Conservation (phyloP, 352 stramenopile genomes). For the Phytopythium cucurbitacearum region DNA sequence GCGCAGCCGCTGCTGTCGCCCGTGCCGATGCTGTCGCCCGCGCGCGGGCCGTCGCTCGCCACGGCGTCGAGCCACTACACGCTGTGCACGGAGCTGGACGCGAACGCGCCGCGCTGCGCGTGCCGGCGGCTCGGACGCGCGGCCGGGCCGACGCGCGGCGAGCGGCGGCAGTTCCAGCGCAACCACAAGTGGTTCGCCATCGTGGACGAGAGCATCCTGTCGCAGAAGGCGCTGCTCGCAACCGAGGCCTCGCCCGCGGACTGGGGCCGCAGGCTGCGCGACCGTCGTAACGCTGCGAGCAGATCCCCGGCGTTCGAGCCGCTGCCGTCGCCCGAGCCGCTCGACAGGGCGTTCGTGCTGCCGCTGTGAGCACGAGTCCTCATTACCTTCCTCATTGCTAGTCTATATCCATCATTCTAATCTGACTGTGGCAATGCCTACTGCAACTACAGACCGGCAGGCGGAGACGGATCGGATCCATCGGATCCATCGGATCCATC, state of each 20-base stretch:
- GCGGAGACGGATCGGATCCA: too few relatives aligned
- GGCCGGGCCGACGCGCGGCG: slow-evolving; percentile 16
- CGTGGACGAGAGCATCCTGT: slow-evolving; percentile 32
- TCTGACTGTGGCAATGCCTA: too few relatives aligned
- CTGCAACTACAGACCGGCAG: too few relatives aligned
- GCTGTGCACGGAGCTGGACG: too few relatives aligned
- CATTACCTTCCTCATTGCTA: too few relatives aligned
- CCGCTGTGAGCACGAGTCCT: slow-evolving; percentile 12
- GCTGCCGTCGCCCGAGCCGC: slow-evolving; percentile 7
- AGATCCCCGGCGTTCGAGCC: too few relatives aligned
- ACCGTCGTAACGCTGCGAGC: too few relatives aligned
- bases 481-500: too few relatives aligned
- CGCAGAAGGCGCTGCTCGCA: slow-evolving; percentile 20
- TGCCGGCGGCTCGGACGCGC: slow-evolving; percentile 47
- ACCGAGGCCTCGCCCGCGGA: slow-evolving; percentile 7
- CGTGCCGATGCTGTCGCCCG: slow-evolving; percentile 26
- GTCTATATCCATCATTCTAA: too few relatives aligned
- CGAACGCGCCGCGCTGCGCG: slow-evolving; percentile 11
- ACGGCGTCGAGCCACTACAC: not conserved
- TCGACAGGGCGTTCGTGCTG: slow-evolving; percentile 20
- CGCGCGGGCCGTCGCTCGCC: slow-evolving; percentile 11
- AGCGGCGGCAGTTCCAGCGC: slow-evolving; percentile 39
- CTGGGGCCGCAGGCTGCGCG: slow-evolving; percentile 19
- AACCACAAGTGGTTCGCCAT: slow-evolving; percentile 46
- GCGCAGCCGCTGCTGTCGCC: slow-evolving; percentile 25